Conservation (phyloP, 192 early-diverging fungal genomes). For the Coemansia sp. region DNA sequence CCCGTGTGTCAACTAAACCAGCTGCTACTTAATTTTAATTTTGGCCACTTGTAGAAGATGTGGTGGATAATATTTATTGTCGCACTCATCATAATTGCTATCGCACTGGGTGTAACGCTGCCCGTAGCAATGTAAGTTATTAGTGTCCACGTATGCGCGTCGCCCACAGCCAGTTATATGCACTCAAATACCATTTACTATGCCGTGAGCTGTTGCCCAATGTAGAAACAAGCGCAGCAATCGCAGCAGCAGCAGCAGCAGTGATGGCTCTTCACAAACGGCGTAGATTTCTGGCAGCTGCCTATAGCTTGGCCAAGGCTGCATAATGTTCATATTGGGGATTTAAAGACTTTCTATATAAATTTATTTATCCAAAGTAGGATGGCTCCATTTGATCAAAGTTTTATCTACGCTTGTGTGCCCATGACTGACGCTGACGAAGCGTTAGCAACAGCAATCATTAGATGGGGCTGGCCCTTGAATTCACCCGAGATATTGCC, state of each 20-base stretch:
- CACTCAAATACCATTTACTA: neutral
- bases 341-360: neutral
- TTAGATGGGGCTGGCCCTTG: slow-evolving; percentile 18
- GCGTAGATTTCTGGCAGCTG: neutral
- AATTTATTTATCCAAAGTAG: neutral
- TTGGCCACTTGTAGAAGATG: slow-evolving; percentile 33
- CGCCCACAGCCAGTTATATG: neutral
- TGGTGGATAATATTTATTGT: slow-evolving; percentile 41
- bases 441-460: slow-evolving; percentile 1
- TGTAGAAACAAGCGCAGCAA: slow-evolving; percentile 12
- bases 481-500: slow-evolving; percentile 35
- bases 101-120: slow-evolving; percentile 33
- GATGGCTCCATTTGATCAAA: neutral
- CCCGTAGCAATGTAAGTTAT: slow-evolving; percentile 50
- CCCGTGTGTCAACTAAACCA: neutral
- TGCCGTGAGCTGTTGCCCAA: neutral
- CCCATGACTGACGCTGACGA: slow-evolving; percentile 7
- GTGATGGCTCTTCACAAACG: neutral
- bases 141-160: neutral
- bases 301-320: too few relatives aligned
- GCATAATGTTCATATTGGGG: neutral
- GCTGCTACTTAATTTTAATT: neutral
- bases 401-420: slow-evolving; percentile 4
- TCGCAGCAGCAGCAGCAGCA: slow-evolving; percentile 4
- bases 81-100: slow-evolving; percentile 30